Evolutionary conservation across 805 yeast genomes (phyloP), one percentile per base, ranked within the genome.

Genomic region (Kodamaea nitidulidarum): DNA sequence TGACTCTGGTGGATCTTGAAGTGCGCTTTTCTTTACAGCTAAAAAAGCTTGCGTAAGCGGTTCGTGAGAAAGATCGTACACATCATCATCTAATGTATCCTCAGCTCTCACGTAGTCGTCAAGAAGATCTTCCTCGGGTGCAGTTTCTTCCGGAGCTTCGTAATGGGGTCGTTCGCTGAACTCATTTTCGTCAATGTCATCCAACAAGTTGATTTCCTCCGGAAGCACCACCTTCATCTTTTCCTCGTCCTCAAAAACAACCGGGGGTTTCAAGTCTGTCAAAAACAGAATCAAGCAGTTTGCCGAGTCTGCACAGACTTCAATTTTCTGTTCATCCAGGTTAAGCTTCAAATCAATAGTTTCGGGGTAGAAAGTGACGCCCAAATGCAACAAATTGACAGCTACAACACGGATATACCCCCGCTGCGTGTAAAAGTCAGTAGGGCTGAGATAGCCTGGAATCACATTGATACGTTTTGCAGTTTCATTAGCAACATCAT

Each of bases 221-320:
- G 51, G 48, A 2, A 64, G 52, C 7, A 49, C 55, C 1, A 70
- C 62, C 35, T 69, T 76, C 55, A 73, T 83, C 57, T 80, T 84
- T 25, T 76, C 75, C 2, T 76, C 77, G 43, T 79, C 80, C 1
- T 70, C 67, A 44, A 83, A 79, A 5, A 70, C 59, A 1, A 85
- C 59, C 0, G 90, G 88, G 10, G 76, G 77, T 49, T 84, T 85
- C 49, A 90, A 64, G 51, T 88, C 95, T 43, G 76, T 80, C 7
- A 81, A 46, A 7, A 85, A 51, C 45, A 84, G 95, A 2, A 78
- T 44, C 30, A 90, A 58, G 9, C 91, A 76, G 50, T 86, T 83
- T 0, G 80, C 71, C 0, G 96, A 87, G 55, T 90, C 98, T 1
- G 96, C 91, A 63, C 96, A 88, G 2, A 81, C 42, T 17, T 78